Evolutionary conservation across 1,139 yeast genomes (phyloP).

Genomic region (Yamadazyma triangularis): DNA sequence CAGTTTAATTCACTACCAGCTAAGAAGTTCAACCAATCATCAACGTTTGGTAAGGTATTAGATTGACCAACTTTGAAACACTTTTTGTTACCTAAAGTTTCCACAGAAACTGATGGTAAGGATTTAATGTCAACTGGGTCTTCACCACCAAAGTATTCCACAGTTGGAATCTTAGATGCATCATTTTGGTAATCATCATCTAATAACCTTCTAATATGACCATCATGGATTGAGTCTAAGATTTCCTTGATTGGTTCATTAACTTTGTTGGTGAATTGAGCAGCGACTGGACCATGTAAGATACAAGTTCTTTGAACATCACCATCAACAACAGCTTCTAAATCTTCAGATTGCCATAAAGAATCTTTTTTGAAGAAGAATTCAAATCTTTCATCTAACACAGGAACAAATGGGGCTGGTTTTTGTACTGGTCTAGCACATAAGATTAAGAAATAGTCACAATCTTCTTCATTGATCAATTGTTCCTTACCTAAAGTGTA

Average conservation of each 20-base stretch:
- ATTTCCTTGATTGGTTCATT: constrained; percentile 92
- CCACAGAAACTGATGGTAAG: constrained; percentile 16
- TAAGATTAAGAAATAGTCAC: constrained; percentile 83
- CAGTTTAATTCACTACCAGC: constrained; percentile 80
- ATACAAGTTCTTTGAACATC: constrained; percentile 99
- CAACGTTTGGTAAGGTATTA: constrained; percentile 37
- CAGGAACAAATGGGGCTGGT: constrained; percentile 98
- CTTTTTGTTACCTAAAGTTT: constrained; percentile 31
- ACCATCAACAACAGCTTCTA: constrained; percentile 92
- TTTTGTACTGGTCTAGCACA: constrained; percentile 85
- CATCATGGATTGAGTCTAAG: constrained; percentile 83
- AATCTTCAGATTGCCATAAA: constrained; percentile 96
- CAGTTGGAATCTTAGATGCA: constrained; percentile 68
- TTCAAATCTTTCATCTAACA: constrained; percentile 89
- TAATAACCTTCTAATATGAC: constrained; percentile 71
- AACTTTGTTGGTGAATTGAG: constrained; percentile 80
- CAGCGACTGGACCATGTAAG: constrained; percentile 98
- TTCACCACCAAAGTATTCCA: constrained; percentile 83
- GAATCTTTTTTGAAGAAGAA: constrained; percentile 98
- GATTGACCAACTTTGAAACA: constrained; percentile 43
- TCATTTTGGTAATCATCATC: constrained; percentile 70
- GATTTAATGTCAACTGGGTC: constrained; percentile 32
- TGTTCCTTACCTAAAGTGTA: constrained; percentile 76
- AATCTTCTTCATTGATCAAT: constrained; percentile 91
- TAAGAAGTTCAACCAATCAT: constrained; percentile 72